phyloP scores from a whole-genome alignment of 164 flowering plant genomes.

The Vitis vinifera region DNA sequence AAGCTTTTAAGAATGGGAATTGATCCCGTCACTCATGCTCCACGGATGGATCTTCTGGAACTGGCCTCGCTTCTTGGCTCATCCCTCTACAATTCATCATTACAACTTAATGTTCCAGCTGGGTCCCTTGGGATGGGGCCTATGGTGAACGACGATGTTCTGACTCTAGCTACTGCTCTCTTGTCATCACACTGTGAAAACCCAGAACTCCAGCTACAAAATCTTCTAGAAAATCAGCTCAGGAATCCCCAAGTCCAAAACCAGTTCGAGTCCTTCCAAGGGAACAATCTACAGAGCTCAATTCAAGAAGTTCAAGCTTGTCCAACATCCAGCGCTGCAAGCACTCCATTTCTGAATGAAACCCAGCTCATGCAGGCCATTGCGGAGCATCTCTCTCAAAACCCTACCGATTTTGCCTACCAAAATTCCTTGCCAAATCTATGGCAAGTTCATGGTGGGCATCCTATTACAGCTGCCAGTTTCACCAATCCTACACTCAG shows the following conservation, averaged over 20 bases:
- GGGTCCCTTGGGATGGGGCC: constrained; percentile 1
- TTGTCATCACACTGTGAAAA: constrained; percentile 11
- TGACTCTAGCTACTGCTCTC: constrained; percentile 13
- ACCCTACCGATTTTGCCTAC: background rate
- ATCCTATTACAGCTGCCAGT: background rate
- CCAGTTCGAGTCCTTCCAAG: background rate
- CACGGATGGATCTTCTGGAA: constrained; percentile 26
- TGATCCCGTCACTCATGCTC: constrained; percentile 52
- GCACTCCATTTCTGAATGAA: constrained; percentile 3
- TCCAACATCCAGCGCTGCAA: background rate
- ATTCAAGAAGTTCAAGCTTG: constrained; percentile 7
- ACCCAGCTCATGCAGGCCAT: constrained; percentile 11
- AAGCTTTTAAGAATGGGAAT: constrained; percentile 59
- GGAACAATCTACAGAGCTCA: constrained; percentile 6
- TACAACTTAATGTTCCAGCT: background rate
- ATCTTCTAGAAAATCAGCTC: constrained; percentile 6
- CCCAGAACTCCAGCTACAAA: background rate
- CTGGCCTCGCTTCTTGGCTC: constrained; percentile 25
- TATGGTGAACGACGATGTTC: constrained; percentile 7
- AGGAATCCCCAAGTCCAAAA: background rate
- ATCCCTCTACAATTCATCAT: constrained; percentile 18
- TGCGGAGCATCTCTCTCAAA: constrained; percentile 1
- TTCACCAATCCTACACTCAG: background rate
- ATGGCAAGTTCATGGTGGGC: background rate
- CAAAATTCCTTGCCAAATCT: constrained; percentile 6